Evolutionary conservation across 225 moss, liverwort and hornwort species (phyloP).

Genomic region (Physcomitrellopsis africana): DNA sequence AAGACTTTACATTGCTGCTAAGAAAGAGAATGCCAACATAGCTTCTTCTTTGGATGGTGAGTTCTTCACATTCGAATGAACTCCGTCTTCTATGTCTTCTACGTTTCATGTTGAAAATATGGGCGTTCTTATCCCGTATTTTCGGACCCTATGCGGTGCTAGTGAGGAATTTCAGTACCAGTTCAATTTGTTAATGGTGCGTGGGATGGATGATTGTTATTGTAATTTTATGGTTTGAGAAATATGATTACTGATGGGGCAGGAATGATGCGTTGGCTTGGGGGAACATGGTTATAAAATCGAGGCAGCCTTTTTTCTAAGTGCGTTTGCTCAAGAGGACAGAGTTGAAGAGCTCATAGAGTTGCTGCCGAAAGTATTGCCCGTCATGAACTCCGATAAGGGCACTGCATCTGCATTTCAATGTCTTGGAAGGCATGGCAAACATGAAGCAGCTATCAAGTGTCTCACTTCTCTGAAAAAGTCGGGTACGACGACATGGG

Average conservation of each 20-base stretch:
- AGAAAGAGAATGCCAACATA: conserved; percentile 41
- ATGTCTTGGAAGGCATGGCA: conserved; percentile 62
- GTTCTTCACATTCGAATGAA: conserved; percentile 19
- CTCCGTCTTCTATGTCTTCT: conserved; percentile 4
- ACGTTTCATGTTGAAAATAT: not conserved
- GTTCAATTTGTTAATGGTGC: not conserved
- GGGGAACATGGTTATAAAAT: conserved; percentile 42
- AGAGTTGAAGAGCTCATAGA: conserved; percentile 53
- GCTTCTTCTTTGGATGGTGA: conserved; percentile 66
- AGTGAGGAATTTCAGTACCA: not conserved
- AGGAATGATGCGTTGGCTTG: conserved; percentile 65
- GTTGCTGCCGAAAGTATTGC: conserved; percentile 61
- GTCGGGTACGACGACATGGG: conserved; percentile 28
- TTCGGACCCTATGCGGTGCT: not conserved
- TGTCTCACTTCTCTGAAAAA: conserved; percentile 46
- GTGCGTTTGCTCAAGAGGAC: conserved; percentile 50
- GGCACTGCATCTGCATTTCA: conserved; percentile 52
- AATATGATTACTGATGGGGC: conserved; percentile 68
- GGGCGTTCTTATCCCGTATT: not conserved
- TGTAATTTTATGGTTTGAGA: conserved; percentile 43
- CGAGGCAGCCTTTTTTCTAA: conserved; percentile 60
- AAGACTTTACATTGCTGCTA: conserved; percentile 50
- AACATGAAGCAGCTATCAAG: conserved; percentile 43
- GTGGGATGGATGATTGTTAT: not conserved
- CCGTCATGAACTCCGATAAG: conserved; percentile 41